Conservation (phyloP, 495 filamentous ascomycete genomes). For the Aspergillus leporis region DNA sequence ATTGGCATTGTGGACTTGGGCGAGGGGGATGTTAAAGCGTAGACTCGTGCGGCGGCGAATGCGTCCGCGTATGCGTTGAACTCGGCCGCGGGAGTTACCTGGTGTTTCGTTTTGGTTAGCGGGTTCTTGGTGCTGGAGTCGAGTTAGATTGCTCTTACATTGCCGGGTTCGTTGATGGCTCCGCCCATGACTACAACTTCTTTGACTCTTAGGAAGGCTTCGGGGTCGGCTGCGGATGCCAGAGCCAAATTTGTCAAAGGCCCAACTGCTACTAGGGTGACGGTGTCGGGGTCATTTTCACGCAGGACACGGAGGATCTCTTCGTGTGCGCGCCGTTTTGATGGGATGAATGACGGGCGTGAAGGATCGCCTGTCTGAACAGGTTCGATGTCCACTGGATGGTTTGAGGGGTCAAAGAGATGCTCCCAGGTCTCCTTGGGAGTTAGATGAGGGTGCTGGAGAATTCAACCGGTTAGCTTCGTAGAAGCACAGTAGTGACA, state of each 20-base stretch:
- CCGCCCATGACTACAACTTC: constrained; percentile 98
- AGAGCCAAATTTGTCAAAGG: constrained; percentile 89
- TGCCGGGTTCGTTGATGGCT: constrained; percentile 74
- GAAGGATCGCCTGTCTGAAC: constrained; percentile 34
- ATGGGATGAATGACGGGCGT: constrained; percentile 66
- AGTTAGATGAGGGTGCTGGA: constrained; percentile 81
- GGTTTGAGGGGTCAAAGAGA: constrained; percentile 62
- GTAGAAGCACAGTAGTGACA: background rate
- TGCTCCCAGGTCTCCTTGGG: constrained; percentile 82
- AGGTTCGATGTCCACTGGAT: constrained; percentile 37
- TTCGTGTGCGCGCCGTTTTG: constrained; percentile 66
- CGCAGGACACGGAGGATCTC: constrained; percentile 83
- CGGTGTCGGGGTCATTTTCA: constrained; percentile 75
- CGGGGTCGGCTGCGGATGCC: constrained; percentile 80
- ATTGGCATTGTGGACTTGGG: constrained; percentile 73
- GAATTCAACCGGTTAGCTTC: constrained; percentile 6
- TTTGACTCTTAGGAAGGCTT: constrained; percentile 83
- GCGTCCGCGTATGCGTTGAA: constrained; percentile 86
- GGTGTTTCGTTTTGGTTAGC: constrained; percentile 10
- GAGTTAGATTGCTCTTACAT: constrained; percentile 47
- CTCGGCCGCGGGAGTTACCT: constrained; percentile 72
- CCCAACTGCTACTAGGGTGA: constrained; percentile 87
- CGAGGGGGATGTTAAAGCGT: constrained; percentile 79
- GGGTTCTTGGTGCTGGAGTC: background rate
- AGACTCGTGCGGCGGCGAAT: constrained; percentile 82